These are phyloP conservation scores for Yarrowia galli DNA, from an alignment of 1,139 yeast genomes.

Conservation along the genomic window DNA sequence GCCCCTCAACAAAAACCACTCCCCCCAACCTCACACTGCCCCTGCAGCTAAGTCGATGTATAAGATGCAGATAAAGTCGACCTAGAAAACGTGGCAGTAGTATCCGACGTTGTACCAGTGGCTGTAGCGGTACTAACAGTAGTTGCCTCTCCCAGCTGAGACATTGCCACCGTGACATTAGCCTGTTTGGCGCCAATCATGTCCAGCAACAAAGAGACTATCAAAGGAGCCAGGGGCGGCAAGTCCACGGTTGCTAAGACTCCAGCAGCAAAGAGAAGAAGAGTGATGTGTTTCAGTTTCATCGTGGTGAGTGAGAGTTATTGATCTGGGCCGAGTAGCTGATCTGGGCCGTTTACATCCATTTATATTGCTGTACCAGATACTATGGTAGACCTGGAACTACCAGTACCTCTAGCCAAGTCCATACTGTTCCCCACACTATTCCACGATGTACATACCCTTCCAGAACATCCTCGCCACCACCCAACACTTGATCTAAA, in stretches of 20 bases:
- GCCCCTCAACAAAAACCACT: no score
- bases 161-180: conserved; percentile 16
- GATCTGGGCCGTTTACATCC: no score
- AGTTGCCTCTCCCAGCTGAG: no score
- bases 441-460: no score
- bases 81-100: background rate
- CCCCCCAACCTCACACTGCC: background rate
- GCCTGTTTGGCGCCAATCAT: conserved; percentile 12
- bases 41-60: conserved; percentile 18
- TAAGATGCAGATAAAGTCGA: conserved; percentile 9
- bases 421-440: background rate
- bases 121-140: no score
- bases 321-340: no score
- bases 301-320: background rate
- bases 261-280: background rate
- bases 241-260: conserved; percentile 5
- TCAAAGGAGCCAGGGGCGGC: conserved; percentile 16
- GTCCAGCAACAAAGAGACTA: conserved; percentile 16
- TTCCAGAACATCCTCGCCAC: no score
- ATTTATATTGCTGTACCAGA: no score
- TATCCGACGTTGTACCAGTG: background rate
- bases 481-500: no score
- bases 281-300: background rate
- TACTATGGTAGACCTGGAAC: no score
- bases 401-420: background rate